Evolutionary conservation across 305 asterid genomes (phyloP), one percentile per base, ranked within the genome.

Genomic region (Fraxinus ornus): DNA sequence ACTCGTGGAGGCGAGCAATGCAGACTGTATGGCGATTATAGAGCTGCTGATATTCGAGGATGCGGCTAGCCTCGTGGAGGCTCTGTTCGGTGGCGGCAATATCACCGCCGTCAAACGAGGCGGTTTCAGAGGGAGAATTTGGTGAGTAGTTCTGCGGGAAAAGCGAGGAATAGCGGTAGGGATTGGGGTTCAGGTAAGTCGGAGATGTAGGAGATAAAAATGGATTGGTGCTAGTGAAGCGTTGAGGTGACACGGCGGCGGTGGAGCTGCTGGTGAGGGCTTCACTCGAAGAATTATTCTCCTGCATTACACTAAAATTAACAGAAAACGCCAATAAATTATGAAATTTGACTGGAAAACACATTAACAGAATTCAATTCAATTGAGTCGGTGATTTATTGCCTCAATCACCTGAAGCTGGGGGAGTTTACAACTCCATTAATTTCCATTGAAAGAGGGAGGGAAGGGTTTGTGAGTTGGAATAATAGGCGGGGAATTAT

Each of bases 41-140:
- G 75, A 94, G 98, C 89, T 94, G 98, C 89, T 92, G 98, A 79
- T 91, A 90, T 93, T 94, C 92, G 75, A 92, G 88, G 84, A 91
- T 36, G 80, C 83, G 86, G 83, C 93, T 86, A 21, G 94, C 80
- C 17, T 89, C 91, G 47, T 84, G 85, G 80, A 87, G 86, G 75
- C 90, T 88, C 64, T 78, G 83, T 12, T 92, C 94, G 41, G 85
- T 75, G 19, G 81, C 70, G 76, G 66, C 21, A 8, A 79, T 81
- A 8, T 86, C 91, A 0, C 86, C 85, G 26, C 91, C 88, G 73
- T 87, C 92, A 74, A 86, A 79, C 41, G 90, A 90, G 77, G 91
- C 82, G 7, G 90, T 49, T 7, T 88, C 90, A 55, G 97, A 85
- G 2, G 92, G 84, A 7, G 93, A 86, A 75, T 36, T 85, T 0